Conservation (phyloP, 2,329 filamentous ascomycete species). For the Lachnellula hyalina region DNA sequence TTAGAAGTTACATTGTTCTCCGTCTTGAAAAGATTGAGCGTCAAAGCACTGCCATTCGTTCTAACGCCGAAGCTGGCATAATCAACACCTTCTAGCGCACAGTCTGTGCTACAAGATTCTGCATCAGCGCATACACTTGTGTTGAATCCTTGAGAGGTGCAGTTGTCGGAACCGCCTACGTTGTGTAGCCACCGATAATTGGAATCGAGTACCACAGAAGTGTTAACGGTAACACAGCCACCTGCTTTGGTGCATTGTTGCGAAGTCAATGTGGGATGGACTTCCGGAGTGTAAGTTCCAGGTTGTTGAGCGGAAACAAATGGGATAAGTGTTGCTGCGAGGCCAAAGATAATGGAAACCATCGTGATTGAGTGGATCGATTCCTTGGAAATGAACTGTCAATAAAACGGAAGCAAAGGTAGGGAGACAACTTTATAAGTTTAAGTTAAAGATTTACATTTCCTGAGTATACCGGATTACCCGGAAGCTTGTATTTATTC, state of each 20-base stretch:
- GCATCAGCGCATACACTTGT: conserved; percentile 42
- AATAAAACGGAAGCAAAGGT: neutral
- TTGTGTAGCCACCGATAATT: conserved; percentile 38
- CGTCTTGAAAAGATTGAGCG: conserved; percentile 32
- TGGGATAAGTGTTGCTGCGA: conserved; percentile 1
- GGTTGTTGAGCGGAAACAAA: conserved; percentile 9
- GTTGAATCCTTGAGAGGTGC: conserved; percentile 33
- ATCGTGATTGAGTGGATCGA: neutral
- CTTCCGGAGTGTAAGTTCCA: conserved; percentile 31
- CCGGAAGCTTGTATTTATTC: neutral
- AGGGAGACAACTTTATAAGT: neutral
- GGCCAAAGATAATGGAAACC: neutral
- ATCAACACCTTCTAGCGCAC: conserved; percentile 48
- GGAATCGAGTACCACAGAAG: conserved; percentile 44
- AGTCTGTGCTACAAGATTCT: conserved; percentile 47
- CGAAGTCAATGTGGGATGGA: conserved; percentile 46
- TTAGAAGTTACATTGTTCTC: conserved; percentile 24
- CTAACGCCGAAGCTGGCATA: conserved; percentile 40
- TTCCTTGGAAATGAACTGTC: neutral
- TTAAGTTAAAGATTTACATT: neutral
- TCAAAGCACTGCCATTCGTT: conserved; percentile 30
- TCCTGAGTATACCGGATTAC: too few relatives aligned
- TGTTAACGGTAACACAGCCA: conserved; percentile 44
- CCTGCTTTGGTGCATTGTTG: conserved; percentile 45
- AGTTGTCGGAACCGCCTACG: conserved; percentile 26